A percentile compares a stretch with the other conserved stretches of the same genome.
These are phyloP conservation scores for Cladophialophora chaetospira DNA, from an alignment of 2,329 filamentous ascomycete species.

Conservation along the genomic window DNA sequence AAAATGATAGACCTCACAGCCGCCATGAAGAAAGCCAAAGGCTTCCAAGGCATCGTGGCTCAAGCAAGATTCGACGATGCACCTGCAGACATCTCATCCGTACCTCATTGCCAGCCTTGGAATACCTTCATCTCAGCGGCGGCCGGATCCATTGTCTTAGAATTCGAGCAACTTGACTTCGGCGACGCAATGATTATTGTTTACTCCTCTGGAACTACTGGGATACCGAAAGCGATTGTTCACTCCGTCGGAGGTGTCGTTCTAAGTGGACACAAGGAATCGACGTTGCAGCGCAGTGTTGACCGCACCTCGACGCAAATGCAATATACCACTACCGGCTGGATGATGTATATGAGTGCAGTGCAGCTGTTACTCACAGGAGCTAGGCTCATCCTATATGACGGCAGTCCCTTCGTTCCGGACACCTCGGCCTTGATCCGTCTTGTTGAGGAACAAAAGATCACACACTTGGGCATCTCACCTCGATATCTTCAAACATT, in stretches of 20 bases:
- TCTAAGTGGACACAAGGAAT: constrained; percentile 59
- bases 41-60: constrained; percentile 66
- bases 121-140: constrained; percentile 42
- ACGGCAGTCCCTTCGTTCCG: constrained; percentile 77
- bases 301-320: constrained; percentile 48
- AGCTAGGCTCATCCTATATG: constrained; percentile 69
- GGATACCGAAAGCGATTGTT: constrained; percentile 81
- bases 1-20: constrained; percentile 70
- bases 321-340: constrained; percentile 72
- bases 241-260: constrained; percentile 59
- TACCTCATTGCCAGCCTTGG: constrained; percentile 51
- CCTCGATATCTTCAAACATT: constrained; percentile 77
- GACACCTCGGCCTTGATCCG: constrained; percentile 64
- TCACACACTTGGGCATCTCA: constrained; percentile 73
- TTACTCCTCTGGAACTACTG: constrained; percentile 79
- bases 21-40: constrained; percentile 61
- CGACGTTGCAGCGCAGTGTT: constrained; percentile 53
- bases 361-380: constrained; percentile 63
- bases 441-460: constrained; percentile 62
- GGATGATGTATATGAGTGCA: constrained; percentile 77
- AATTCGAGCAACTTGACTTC: constrained; percentile 56
- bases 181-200: constrained; percentile 75
- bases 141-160: constrained; percentile 35
- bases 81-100: constrained; percentile 59
- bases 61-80: constrained; percentile 63